phyloP scores from a whole-genome alignment of 2,329 filamentous ascomycete species.

The Aspergillus udagawae region DNA sequence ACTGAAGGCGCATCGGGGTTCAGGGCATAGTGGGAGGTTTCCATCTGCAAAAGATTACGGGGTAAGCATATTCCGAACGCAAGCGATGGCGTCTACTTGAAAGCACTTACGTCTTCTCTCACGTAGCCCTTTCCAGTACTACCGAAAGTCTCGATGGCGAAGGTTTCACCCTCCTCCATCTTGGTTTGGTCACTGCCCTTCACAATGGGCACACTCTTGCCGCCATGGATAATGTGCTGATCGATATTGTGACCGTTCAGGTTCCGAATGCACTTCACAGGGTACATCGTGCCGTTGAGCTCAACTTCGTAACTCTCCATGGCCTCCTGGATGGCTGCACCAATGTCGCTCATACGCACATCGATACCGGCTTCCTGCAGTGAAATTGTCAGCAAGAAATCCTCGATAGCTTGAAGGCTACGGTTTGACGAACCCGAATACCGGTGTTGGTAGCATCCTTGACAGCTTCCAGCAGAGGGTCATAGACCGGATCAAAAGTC shows the following conservation, averaged over 20 bases:
- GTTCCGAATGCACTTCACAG: slow-evolving; percentile 81
- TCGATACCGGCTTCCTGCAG: slow-evolving; percentile 82
- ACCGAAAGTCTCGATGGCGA: slow-evolving; percentile 94
- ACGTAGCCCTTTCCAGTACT: slow-evolving; percentile 89
- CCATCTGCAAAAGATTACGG: slow-evolving; percentile 47
- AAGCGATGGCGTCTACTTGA: no score
- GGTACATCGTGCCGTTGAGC: slow-evolving; percentile 71
- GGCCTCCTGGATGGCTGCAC: slow-evolving; percentile 77
- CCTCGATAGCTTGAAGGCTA: not conserved
- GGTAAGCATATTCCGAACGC: slow-evolving; percentile 6
- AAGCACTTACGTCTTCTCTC: slow-evolving; percentile 66
- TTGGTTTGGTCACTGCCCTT: slow-evolving; percentile 84
- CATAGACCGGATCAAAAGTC: slow-evolving; percentile 64
- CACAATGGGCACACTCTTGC: slow-evolving; percentile 88
- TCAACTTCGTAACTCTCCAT: slow-evolving; percentile 94
- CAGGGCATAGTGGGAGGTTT: slow-evolving; percentile 85
- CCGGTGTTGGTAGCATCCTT: slow-evolving; percentile 70
- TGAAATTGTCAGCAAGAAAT: slow-evolving; percentile 9
- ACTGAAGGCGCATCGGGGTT: slow-evolving; percentile 69
- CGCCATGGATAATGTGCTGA: slow-evolving; percentile 85
- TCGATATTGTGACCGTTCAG: slow-evolving; percentile 87
- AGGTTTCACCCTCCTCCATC: slow-evolving; percentile 96
- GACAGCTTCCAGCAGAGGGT: slow-evolving; percentile 62
- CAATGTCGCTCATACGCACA: slow-evolving; percentile 80
- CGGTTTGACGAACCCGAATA: slow-evolving; percentile 51